Evolutionary conservation across 73 alveolate genomes (phyloP).

Genomic region (Blepharisma japonicum): DNA sequence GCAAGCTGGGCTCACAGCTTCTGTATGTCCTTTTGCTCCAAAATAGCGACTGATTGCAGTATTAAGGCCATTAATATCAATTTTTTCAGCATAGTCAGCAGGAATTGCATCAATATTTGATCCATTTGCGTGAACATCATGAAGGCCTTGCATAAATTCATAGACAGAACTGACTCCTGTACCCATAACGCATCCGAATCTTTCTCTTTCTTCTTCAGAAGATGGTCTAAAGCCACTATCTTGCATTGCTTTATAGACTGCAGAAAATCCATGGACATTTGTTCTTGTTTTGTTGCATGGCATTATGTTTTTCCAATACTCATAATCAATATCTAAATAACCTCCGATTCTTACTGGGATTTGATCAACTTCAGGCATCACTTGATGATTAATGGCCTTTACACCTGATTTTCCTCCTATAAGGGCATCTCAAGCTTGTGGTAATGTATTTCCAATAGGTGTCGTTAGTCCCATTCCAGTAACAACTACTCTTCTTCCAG

Average conservation of each 20-base stretch:
- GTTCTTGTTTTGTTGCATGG: slow-evolving; percentile 33
- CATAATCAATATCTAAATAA: slow-evolving; percentile 16
- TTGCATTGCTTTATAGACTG: slow-evolving; percentile 46
- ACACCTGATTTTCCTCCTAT: slow-evolving; percentile 63
- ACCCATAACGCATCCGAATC: slow-evolving; percentile 44
- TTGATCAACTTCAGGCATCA: slow-evolving; percentile 36
- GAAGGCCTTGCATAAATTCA: slow-evolving; percentile 21
- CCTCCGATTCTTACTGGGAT: slow-evolving; percentile 44
- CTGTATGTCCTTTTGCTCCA: slow-evolving; percentile 43
- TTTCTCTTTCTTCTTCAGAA: slow-evolving; percentile 30
- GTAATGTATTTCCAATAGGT: slow-evolving; percentile 56
- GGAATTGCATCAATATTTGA: slow-evolving; percentile 37
- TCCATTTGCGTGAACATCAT: slow-evolving; percentile 27
- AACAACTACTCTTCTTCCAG: slow-evolving; percentile 64
- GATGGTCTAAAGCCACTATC: slow-evolving; percentile 28
- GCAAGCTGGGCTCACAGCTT: slow-evolving; percentile 56
- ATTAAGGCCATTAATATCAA: not conserved
- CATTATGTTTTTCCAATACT: slow-evolving; percentile 20
- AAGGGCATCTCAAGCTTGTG: slow-evolving; percentile 44
- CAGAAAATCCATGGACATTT: slow-evolving; percentile 45
- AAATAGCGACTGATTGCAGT: not conserved
- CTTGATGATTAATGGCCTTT: slow-evolving; percentile 31
- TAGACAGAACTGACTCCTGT: slow-evolving; percentile 41
- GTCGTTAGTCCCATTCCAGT: slow-evolving; percentile 70
- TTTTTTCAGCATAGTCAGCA: slow-evolving; percentile 12